Evolutionary conservation across 2,329 filamentous ascomycete species (phyloP).

Genomic region (Cytospora mali): DNA sequence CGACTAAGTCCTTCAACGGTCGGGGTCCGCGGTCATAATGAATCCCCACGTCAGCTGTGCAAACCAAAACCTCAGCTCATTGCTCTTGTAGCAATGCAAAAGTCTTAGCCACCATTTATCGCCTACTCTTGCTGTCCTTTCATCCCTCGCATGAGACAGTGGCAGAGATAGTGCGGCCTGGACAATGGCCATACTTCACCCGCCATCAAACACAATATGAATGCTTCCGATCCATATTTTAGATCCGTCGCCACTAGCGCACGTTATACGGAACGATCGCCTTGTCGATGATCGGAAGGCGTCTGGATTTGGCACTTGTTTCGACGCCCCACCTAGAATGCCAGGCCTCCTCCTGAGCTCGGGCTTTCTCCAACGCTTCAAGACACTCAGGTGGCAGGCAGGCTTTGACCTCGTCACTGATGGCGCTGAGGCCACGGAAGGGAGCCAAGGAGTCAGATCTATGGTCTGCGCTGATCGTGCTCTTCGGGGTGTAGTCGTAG

Average conservation of each 20-base stretch:
- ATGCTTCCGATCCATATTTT: not conserved
- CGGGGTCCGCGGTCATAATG: not conserved
- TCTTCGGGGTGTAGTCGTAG: constrained; percentile 46
- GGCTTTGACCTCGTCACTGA: constrained; percentile 66
- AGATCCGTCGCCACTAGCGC: constrained; percentile 26
- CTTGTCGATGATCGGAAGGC: constrained; percentile 63
- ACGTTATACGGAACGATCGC: constrained; percentile 63
- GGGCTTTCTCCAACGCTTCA: constrained; percentile 69
- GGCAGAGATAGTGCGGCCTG: not conserved
- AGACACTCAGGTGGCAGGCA: constrained; percentile 72
- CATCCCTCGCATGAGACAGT: too few relatives aligned
- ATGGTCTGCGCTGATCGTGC: constrained; percentile 38
- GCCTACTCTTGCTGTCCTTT: not conserved
- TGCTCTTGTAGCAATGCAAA: not conserved
- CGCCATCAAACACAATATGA: not conserved
- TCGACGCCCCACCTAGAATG: constrained; percentile 75
- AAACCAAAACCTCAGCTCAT: not conserved
- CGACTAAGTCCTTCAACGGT: not conserved
- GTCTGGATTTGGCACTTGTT: constrained; percentile 54
- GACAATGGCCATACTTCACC: not conserved
- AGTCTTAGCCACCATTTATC: not conserved
- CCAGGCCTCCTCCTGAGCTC: constrained; percentile 69
- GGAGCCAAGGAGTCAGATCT: constrained; percentile 51
- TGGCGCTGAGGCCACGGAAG: constrained; percentile 63
- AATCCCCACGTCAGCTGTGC: not conserved